Base-by-base conservation (phyloP, 495 filamentous ascomycete genomes). In the Penicillium argentinense region DNA sequence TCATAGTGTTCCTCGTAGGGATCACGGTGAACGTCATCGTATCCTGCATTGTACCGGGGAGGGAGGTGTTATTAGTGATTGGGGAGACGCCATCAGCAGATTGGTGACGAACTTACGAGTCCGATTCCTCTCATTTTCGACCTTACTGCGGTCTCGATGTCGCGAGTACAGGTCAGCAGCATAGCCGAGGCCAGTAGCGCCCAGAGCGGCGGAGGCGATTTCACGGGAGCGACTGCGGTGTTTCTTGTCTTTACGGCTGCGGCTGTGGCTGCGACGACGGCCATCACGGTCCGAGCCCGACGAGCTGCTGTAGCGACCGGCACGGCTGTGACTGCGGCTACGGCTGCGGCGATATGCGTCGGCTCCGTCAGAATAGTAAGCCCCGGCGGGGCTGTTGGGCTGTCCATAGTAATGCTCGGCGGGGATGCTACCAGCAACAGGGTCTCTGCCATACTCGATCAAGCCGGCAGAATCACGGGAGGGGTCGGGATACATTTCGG, bases 371-470 rank as follows among this genome's bases (percentile, higher is more conserved):
- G 66, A 66, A 53, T 77, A 76, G 45, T 72, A 73, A 2, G 49
- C 44, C 4, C 58, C 67, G 5, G 60, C 64, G 12, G 65, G 65
- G 40, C 66, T 68, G 22, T 53, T 32, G 9, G 74, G 71, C 9
- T 72, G 72, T 23, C 76, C 72, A 49, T 80, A 75, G 52, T 77
- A 76, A 50, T 78, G 72, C 34, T 68, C 71, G 37, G 63, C 58
- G 9, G 74, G 73, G 23, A 73, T 73, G 39, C 69, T 74, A 30
- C 74, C 74, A 58, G 77, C 69, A 26, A 87, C 76, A 39, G 83
- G 83, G 36, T 80, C 76, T 33, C 79, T 76, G 50, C 87, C 89
- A 69, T 92, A 92, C 64, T 91, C 87, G 70, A 95, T 88, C 69
- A 93, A 75, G 47, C 82, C 85, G 70, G 79, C 71, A 29, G 68